Base-by-base conservation (phyloP, 352 stramenopile species). In the Hyaloperonospora brassicae region DNA sequence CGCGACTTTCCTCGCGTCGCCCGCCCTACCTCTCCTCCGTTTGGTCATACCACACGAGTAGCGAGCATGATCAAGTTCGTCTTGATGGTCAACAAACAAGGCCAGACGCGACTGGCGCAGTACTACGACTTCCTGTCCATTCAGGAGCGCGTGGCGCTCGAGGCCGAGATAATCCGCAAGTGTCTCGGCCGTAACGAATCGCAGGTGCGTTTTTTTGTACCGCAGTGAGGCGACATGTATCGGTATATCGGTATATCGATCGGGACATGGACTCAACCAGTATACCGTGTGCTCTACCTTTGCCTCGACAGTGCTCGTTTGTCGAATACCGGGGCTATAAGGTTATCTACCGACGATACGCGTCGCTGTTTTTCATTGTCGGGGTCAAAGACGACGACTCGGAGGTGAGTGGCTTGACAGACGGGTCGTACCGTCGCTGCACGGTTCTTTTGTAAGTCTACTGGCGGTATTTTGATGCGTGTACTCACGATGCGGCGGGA, bases 121-220 rank as follows among this genome's bases (percentile, higher is more conserved):
- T 99, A 99, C 76, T 99, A 99, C 68, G 95, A 99, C 82, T 99
- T 98, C 82, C 84, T 99, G 50, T 89, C 91, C 30, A 98, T 99
- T 73, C 90, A 97, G 55, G 96, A 99, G 75, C 86, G 97, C 57
- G 93, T 98, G 14, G 96, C 97, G 30, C 76, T 99, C 23, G 97
- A 99, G 73, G 96, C 91, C 22, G 93, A 99, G 78, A 99, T 99
- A 61, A 98, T 99, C 65, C 95, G 97, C 54, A 98, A 98, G 68
- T 99, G 96, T 70, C 79, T 99, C 49, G 90, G 86, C n/a, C 86
- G 97, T 47, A 98, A 95, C 41, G 96, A 99, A 84, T 93, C 95
- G 61, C 88, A 96, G 79, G 80, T 89, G 21, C 13, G 50, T 52
- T 34, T 34, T 52, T 34, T 34, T 34, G 27, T 8, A 9, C 27